These are phyloP conservation scores for Medicago arabica DNA, from an alignment of 306 rosid genomes.

Conservation along the genomic window DNA sequence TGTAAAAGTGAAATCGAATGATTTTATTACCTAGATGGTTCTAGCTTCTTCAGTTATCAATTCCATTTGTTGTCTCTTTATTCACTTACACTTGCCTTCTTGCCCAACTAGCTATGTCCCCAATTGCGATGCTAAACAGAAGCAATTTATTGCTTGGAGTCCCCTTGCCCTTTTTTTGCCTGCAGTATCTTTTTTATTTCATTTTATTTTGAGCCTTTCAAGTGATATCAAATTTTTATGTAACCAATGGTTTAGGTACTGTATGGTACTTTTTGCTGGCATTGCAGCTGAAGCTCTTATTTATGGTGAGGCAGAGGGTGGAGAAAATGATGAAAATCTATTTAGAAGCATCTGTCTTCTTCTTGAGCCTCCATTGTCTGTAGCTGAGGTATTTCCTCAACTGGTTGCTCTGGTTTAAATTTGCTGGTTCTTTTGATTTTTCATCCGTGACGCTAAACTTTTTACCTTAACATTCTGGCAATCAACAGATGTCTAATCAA, in stretches of 20 bases:
- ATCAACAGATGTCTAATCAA: conserved; percentile 87
- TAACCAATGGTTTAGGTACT: conserved; percentile 67
- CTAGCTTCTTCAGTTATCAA: conserved; percentile 11
- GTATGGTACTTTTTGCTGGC: conserved; percentile 98
- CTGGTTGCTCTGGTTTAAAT: conserved; percentile 30
- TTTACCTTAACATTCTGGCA: conserved; percentile 33
- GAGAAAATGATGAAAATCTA: conserved; percentile 96
- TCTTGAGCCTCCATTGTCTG: conserved; percentile 83
- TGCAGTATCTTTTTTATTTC: background rate
- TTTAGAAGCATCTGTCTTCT: conserved; percentile 79
- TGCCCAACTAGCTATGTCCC: conserved; percentile 1
- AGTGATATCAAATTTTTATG: conserved; percentile 34
- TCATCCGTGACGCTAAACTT: conserved; percentile 1
- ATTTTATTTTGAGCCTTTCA: conserved; percentile 14
- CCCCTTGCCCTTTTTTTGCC: background rate
- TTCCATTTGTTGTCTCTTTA: background rate
- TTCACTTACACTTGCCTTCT: conserved; percentile 16
- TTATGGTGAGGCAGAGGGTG: conserved; percentile 97
- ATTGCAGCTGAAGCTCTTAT: conserved; percentile 97
- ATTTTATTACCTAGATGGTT: background rate
- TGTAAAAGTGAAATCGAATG: conserved; percentile 4
- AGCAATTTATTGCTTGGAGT: conserved; percentile 11
- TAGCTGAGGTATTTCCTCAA: conserved; percentile 66
- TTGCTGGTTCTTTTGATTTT: conserved; percentile 23
- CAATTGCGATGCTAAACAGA: background rate